Conservation (phyloP, 495 filamentous ascomycete genomes). For the Lasiosphaeria miniovina region DNA sequence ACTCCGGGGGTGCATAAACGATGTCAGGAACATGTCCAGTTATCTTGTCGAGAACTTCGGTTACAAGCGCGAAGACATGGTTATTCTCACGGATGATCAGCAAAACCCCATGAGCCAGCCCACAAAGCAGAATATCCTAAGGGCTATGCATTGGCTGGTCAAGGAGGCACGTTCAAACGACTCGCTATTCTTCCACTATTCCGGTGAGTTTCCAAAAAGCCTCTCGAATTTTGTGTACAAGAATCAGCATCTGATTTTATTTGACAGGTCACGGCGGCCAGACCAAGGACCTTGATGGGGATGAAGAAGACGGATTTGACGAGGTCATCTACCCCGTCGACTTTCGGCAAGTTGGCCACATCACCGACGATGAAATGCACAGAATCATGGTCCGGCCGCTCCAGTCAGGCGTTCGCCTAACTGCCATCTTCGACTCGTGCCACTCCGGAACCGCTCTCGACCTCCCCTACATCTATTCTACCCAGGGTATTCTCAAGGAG, state of each 20-base stretch:
- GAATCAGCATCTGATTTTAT: not conserved
- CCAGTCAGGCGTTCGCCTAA: conserved; percentile 80
- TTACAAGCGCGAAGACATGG: conserved; percentile 97
- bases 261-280: conserved; percentile 85
- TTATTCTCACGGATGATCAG: conserved; percentile 94
- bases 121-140: conserved; percentile 90
- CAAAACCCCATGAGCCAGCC: conserved; percentile 96
- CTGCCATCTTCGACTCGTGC: conserved; percentile 99
- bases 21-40: conserved; percentile 94
- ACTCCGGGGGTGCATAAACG: conserved; percentile 93
- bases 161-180: conserved; percentile 94
- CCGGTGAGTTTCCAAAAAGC: conserved; percentile 55
- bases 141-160: conserved; percentile 98
- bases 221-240: not conserved
- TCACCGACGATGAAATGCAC: conserved; percentile 99
- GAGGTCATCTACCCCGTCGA: conserved; percentile 98
- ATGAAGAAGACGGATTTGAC: conserved; percentile 94
- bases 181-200: conserved; percentile 98
- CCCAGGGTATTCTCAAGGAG: conserved; percentile 92
- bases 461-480: conserved; percentile 96
- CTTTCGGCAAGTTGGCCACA: conserved; percentile 84
- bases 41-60: conserved; percentile 90
- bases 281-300: conserved; percentile 91
- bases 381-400: conserved; percentile 89
- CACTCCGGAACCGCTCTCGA: conserved; percentile 96